Evolutionary conservation across 2,329 filamentous ascomycete genomes (phyloP), one percentile per base, ranked within the genome.

Genomic region (Colletotrichum eleusines): DNA sequence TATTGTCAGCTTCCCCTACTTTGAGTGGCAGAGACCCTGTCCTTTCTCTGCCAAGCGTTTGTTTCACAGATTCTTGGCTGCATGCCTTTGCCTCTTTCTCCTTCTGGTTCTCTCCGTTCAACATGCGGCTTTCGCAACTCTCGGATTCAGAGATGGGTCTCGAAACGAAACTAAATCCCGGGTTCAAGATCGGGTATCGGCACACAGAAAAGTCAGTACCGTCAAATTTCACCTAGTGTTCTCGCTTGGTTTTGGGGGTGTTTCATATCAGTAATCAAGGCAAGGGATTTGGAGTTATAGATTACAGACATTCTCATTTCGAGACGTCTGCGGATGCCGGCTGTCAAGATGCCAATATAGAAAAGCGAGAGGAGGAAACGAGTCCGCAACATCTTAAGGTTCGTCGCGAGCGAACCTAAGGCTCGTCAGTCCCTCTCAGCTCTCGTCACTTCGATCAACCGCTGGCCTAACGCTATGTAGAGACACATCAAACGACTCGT

Each of bases 281-380:
- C 4, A n/a, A 9, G 1, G 14, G 12, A 1, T 28, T 40, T 20
- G 20, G n/a, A n/a, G n/a, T n/a, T n/a, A n/a, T n/a, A n/a, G n/a
- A n/a, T n/a, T n/a, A n/a, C 55, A 26, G 38, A 44, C 42, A 6
- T 59, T 40, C 14, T 31, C 53, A 44, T 53, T n/a, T 28, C 53
- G 7, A 57, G n/a, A 59, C 20, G 16, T 35, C 44, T 31, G 14
- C 28, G n/a, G 16, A n/a, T 33, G 40, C 42, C 9, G 23, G 20
- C 63, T 67, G 35, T 62, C 57, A 67, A 44, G 44, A 44, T 42
- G 31, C 50, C 28, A 42, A 46, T 57, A 51, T 50, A 58, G n/a
- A 44, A 60, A 5, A 33, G 31, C 4, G 33, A 26, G 46, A 33
- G 4, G 16, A 40, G 48, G 63, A n/a, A 26, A 18, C 48, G 23